Evolutionary conservation across 78 protist species (phyloP), one percentile per base, ranked within the genome.

Genomic region (Dictyostelium firmibasis): DNA sequence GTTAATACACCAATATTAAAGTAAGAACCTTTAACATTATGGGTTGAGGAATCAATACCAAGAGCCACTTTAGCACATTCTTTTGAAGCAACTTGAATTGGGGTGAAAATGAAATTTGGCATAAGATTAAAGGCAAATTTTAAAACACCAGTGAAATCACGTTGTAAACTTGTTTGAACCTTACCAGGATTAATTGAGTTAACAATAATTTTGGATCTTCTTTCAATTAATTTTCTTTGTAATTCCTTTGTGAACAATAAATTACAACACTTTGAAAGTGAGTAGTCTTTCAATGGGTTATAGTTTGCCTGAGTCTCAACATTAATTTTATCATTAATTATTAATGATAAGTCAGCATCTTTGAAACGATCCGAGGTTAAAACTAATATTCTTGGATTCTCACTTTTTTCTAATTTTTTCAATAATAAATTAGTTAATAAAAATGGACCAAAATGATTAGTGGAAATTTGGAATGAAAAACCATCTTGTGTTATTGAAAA

Each of bases 101-200:
- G 36, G 3, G 93, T 87, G 8, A 87, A 64, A 20, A 25, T 31
- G 2, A 84, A 76, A 23, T 11, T n/a, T 8, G 69, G n/a, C 33
- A 74, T 35, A 16, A 78, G 43, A 5, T 43, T 2, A 25, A 78
- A 50, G 18, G 23, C 69, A 79, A 47, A 38, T 25, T 62, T 62
- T 62, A 62, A 62, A 27, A 29, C 69, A 23, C 35, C 72, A 62
- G 35, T 53, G 14, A 86, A 27, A 50, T 35, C 33, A 16, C 62
- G 41, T 25, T 60, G 62, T 23, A 87, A 27, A 29, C 70, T 78
- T 2, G 36, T 38, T 18, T 44, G 83, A 38, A 87, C 93, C 0
- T 78, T 84, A 87, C 93, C 93, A 41, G 93, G 93, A 43, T 87
- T 84, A 41, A 87, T 60, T 33, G 81, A 4, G 43, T 87, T 87